Conservation (phyloP, 441 rosid species). For the Rhodomyrtus psidioides region DNA sequence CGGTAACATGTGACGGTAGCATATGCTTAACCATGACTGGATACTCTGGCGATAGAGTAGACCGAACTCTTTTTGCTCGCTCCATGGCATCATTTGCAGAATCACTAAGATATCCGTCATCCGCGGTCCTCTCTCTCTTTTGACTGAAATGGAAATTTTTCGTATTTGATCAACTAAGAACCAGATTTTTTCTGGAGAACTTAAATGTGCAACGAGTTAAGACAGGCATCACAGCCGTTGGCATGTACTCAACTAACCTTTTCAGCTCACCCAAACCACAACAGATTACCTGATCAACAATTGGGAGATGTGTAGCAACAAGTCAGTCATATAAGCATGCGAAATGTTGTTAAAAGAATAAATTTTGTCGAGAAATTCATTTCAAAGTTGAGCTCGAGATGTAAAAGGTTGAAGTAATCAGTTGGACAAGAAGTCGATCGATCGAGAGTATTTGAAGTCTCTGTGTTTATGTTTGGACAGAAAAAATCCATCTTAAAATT, state of each 20-base stretch:
- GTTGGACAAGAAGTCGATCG: neutral
- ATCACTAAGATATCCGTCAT: neutral
- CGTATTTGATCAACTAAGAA: neutral
- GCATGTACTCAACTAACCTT: neutral
- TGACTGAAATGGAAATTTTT: neutral
- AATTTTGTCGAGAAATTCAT: neutral
- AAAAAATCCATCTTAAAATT: neutral
- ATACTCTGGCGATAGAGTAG: neutral
- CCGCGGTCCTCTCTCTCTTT: neutral
- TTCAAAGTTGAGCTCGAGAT: neutral
- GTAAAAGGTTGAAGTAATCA: neutral
- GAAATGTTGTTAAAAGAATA: neutral
- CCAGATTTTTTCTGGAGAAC: neutral
- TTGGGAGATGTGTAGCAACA: neutral
- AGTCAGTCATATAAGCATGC: neutral
- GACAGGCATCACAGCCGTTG: neutral
- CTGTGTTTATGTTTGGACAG: neutral
- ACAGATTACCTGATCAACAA: neutral
- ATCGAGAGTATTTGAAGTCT: neutral
- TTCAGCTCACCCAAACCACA: neutral
- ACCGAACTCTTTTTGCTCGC: neutral
- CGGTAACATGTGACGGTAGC: neutral
- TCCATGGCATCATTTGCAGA: neutral
- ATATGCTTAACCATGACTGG: neutral
- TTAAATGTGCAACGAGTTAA: neutral